Conservation (phyloP, 2,329 filamentous ascomycete species). For the Fusarium caatingaense region DNA sequence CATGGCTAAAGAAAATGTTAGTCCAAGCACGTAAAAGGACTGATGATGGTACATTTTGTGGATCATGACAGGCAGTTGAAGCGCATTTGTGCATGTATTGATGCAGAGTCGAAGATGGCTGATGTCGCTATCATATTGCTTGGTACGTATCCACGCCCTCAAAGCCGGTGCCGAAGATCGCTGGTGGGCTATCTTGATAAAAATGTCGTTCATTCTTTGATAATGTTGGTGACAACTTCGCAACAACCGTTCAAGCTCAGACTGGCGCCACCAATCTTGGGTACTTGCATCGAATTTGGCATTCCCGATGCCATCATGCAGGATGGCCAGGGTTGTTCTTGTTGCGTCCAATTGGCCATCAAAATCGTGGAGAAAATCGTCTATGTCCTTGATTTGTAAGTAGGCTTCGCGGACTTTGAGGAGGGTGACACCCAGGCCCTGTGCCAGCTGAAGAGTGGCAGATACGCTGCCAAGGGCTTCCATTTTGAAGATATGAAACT, state of each 20-base stretch:
- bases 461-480: background rate
- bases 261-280: background rate
- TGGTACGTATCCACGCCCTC: background rate
- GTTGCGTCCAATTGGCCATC: background rate
- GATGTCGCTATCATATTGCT: background rate
- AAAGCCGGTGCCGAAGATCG: rapidly evolving
- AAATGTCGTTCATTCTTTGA: background rate
- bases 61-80: rapidly evolving
- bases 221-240: background rate
- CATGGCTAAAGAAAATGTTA: rapidly evolving
- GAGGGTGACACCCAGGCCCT: rapidly evolving
- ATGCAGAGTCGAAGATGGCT: background rate
- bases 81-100: background rate
- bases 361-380: rapidly evolving
- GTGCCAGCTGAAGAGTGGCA: background rate
- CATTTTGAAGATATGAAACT: rapidly evolving
- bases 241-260: background rate
- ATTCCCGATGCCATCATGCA: rapidly evolving
- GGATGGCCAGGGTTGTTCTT: rapidly evolving
- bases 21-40: no score
- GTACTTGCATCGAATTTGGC: rapidly evolving
- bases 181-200: rapidly evolving
- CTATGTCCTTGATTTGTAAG: rapidly evolving
- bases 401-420: background rate
- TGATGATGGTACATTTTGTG: rapidly evolving